Evolutionary conservation across 1,284 basidiomycete species (phyloP).

Genomic region (Wolfiporia cocos): DNA sequence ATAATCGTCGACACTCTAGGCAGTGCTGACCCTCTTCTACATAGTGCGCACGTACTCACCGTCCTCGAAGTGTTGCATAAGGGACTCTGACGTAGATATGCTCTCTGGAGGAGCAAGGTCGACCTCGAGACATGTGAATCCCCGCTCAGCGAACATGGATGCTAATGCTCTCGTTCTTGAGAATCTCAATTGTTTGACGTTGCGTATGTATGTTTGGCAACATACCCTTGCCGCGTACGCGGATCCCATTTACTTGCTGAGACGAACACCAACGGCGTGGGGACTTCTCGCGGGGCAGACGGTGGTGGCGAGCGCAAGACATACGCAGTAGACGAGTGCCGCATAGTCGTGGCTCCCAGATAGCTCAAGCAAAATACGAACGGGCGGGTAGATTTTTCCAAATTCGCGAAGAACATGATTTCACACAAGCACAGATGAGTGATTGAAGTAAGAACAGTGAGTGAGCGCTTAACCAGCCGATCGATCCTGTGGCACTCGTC

Average conservation of each 20-base stretch:
- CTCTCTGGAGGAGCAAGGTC: constrained; percentile 36
- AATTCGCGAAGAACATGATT: too few relatives aligned
- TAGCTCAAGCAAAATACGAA: not conserved
- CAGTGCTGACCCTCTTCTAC: too few relatives aligned
- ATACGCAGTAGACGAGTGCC: constrained; percentile 10
- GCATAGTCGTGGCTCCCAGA: not conserved
- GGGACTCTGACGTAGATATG: constrained; percentile 14
- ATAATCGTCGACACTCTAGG: too few relatives aligned
- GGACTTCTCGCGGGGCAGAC: constrained; percentile 39
- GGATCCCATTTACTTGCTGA: constrained; percentile 17
- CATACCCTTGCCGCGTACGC: constrained; percentile 12
- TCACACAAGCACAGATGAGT: too few relatives aligned
- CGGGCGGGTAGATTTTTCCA: too few relatives aligned
- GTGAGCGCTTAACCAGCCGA: too few relatives aligned
- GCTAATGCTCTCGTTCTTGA: constrained; percentile 33
- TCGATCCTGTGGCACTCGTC: too few relatives aligned
- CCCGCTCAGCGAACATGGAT: constrained; percentile 47
- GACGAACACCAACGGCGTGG: constrained; percentile 41
- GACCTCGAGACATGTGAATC: constrained; percentile 54
- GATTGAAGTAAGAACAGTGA: too few relatives aligned
- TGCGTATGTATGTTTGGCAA: not conserved
- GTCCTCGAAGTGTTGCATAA: constrained; percentile 22
- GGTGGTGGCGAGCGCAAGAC: constrained; percentile 32
- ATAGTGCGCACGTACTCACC: too few relatives aligned
- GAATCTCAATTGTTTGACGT: not conserved